Percentiles rank a stretch among this genome's conserved stretches.
Evolutionary conservation across 2,329 filamentous ascomycete species (phyloP).

Genomic region (Akanthomyces dipterigenus): DNA sequence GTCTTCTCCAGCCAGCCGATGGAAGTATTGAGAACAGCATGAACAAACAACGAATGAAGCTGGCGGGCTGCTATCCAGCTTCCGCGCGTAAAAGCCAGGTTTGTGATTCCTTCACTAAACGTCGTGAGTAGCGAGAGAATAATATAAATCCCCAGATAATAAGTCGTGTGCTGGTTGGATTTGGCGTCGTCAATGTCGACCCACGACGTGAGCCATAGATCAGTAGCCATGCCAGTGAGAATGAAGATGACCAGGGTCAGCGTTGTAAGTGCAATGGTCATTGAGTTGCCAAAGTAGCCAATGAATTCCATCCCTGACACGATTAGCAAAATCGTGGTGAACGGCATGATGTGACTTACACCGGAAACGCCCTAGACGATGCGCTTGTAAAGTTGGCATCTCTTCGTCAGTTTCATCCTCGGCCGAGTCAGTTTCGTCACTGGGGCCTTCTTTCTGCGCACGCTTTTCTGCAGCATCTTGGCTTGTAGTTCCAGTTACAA

Average conservation of each 20-base stretch:
- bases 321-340: not conserved
- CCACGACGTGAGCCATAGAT: conserved; percentile 36
- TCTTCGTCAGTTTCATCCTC: not conserved
- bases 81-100: conserved; percentile 35
- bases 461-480: not conserved
- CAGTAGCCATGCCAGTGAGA: not conserved
- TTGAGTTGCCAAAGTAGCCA: not conserved
- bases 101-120: conserved; percentile 28
- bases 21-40: conserved; percentile 37
- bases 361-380: not conserved
- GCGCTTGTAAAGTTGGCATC: not conserved
- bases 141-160: conserved; percentile 41
- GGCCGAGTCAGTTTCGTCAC: not conserved
- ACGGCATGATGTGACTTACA: not conserved
- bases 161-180: conserved; percentile 22
- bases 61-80: conserved; percentile 40
- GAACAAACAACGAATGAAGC: conserved; percentile 37
- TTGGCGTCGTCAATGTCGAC: conserved; percentile 17
- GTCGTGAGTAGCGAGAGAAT: conserved; percentile 30
- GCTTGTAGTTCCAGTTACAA: not conserved
- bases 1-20: conserved; percentile 42
- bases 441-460: not conserved
- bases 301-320: not conserved
- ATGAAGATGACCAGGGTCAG: not conserved
- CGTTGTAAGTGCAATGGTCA: not conserved